Conservation (phyloP, 1,139 yeast genomes). For the Entelexis paramagnoliae region DNA sequence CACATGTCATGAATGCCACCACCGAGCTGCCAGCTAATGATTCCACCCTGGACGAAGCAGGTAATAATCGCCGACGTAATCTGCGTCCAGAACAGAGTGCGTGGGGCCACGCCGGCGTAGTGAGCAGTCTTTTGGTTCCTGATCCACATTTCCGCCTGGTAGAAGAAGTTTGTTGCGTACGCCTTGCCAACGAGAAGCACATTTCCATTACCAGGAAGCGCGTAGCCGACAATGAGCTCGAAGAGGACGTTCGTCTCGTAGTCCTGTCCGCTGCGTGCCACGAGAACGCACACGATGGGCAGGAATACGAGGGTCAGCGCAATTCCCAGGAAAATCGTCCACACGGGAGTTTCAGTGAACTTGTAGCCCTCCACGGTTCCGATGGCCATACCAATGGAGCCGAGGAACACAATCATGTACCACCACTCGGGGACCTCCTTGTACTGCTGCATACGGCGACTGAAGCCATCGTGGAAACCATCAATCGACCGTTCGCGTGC, state of each 20-base stretch:
- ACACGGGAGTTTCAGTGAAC: slow-evolving; percentile 38
- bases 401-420: slow-evolving; percentile 39
- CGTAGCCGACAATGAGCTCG: slow-evolving; percentile 50
- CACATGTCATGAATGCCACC: slow-evolving; percentile 41
- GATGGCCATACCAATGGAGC: slow-evolving; percentile 40
- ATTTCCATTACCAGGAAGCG: slow-evolving; percentile 51
- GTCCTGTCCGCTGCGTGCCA: slow-evolving; percentile 43
- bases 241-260: slow-evolving; percentile 49
- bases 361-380: slow-evolving; percentile 36
- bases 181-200: slow-evolving; percentile 47
- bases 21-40: slow-evolving; percentile 47
- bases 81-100: slow-evolving; percentile 52
- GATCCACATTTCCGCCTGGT: slow-evolving; percentile 49
- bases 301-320: slow-evolving; percentile 27
- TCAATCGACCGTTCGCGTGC: slow-evolving; percentile 25
- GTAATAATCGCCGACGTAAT: slow-evolving; percentile 35
- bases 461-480: slow-evolving; percentile 43
- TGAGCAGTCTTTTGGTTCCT: slow-evolving; percentile 52
- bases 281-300: slow-evolving; percentile 31
- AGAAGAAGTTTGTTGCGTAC: slow-evolving; percentile 48
- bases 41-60: slow-evolving; percentile 42
- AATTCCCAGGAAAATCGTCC: slow-evolving; percentile 27
- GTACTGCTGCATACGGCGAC: slow-evolving; percentile 45
- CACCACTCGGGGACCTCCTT: slow-evolving; percentile 59
- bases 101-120: slow-evolving; percentile 50